Evolutionary conservation across 495 filamentous ascomycete species (phyloP).

Genomic region (Achaetomiella virescens): DNA sequence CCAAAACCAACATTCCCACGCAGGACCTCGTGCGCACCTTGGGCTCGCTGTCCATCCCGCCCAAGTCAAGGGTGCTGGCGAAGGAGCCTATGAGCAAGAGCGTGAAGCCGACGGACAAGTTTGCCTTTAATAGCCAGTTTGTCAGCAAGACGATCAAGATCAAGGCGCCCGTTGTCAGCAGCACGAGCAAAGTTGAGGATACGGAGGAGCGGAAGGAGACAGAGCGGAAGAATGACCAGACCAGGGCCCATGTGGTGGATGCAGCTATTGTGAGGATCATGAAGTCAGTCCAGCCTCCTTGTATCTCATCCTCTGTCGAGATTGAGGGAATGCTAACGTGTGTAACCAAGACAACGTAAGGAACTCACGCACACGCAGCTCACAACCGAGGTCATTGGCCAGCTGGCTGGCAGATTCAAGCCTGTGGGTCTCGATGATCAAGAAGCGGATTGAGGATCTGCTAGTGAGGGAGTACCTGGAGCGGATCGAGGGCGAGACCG

Average conservation of each 20-base stretch:
- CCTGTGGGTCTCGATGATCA: constrained; percentile 89
- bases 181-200: constrained; percentile 81
- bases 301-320: neutral
- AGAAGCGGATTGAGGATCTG: constrained; percentile 86
- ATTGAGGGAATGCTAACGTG: constrained; percentile 2
- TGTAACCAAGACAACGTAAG: constrained; percentile 76
- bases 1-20: constrained; percentile 71
- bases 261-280: constrained; percentile 91
- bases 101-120: constrained; percentile 71
- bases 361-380: constrained; percentile 72
- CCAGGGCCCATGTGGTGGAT: constrained; percentile 70
- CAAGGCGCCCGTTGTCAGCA: constrained; percentile 60
- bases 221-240: constrained; percentile 78
- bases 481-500: constrained; percentile 62
- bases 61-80: constrained; percentile 71
- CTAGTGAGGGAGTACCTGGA: constrained; percentile 94
- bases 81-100: constrained; percentile 82
- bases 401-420: constrained; percentile 72
- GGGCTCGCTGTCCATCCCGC: constrained; percentile 77
- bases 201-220: constrained; percentile 79
- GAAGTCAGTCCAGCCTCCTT: constrained; percentile 57
- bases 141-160: constrained; percentile 75
- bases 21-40: constrained; percentile 75
- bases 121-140: constrained; percentile 82
- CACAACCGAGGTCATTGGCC: constrained; percentile 75